Evolutionary conservation across 305 asterid genomes (phyloP).

Genomic region (Solanum aculeatissimum): DNA sequence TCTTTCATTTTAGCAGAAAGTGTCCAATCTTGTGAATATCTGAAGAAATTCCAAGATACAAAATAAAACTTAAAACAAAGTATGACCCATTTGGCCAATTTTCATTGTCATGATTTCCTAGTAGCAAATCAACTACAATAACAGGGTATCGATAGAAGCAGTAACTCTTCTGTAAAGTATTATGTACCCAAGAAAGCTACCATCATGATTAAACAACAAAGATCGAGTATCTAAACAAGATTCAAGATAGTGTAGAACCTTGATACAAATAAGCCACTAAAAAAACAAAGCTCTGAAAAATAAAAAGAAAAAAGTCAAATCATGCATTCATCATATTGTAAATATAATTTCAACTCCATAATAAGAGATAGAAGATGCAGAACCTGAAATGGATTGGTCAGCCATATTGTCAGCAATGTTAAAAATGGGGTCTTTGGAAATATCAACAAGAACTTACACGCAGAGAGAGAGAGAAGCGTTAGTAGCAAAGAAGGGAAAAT

Average conservation of each 20-base stretch:
- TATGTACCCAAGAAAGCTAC: conserved; percentile 15
- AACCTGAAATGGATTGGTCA: conserved; percentile 45
- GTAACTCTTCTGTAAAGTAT: neutral
- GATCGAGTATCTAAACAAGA: neutral
- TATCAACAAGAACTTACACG: conserved; percentile 13
- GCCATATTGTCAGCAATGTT: conserved; percentile 30
- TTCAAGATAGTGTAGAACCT: neutral
- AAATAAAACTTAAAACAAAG: neutral
- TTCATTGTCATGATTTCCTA: neutral
- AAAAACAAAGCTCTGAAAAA: neutral
- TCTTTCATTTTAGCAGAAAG: neutral
- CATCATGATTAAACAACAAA: conserved; percentile 8
- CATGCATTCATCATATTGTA: neutral
- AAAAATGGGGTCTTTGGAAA: conserved; percentile 7
- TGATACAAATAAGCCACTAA: neutral
- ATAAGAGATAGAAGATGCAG: neutral
- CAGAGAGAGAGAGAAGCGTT: conserved; percentile 1
- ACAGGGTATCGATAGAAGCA: neutral
- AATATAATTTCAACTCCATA: neutral
- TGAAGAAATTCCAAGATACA: neutral
- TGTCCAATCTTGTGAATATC: neutral
- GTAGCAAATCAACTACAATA: neutral
- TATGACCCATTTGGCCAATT: neutral
- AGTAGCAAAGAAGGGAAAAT: neutral
- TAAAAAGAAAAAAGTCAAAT: neutral